Percentiles rank a stretch among this genome's conserved stretches.
Evolutionary conservation across 108 stramenopile genomes (phyloP).

Genomic region (Skeletonema grethae): DNA sequence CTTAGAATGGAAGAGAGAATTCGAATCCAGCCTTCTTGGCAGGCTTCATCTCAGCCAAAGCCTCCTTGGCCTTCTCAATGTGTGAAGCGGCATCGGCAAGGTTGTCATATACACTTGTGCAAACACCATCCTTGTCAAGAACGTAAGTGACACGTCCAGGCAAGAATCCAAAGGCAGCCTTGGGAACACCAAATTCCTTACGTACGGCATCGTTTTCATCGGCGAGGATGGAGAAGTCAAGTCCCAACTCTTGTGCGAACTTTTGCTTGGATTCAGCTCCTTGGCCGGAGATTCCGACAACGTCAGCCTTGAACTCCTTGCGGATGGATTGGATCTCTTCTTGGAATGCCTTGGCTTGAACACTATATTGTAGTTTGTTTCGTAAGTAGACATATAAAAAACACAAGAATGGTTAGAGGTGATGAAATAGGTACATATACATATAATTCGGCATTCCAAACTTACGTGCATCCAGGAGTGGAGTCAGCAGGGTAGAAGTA

Average conservation of each 20-base stretch:
- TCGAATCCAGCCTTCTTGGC: conserved; percentile 22
- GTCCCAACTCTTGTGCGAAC: conserved; percentile 74
- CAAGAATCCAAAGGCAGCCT: conserved; percentile 71
- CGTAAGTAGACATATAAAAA: neutral
- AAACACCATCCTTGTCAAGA: conserved; percentile 71
- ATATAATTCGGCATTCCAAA: neutral
- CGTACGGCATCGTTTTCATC: conserved; percentile 75
- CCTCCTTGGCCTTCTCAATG: conserved; percentile 68
- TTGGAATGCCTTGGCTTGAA: conserved; percentile 74
- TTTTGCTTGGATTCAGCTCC: conserved; percentile 76
- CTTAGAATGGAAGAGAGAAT: conserved; percentile 17
- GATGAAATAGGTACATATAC: neutral
- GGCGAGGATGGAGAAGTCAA: conserved; percentile 77
- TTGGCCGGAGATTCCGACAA: conserved; percentile 83
- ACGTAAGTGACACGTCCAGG: conserved; percentile 85
- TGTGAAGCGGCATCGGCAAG: conserved; percentile 75
- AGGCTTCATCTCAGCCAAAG: conserved; percentile 55
- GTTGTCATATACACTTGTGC: conserved; percentile 68
- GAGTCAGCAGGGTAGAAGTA: conserved; percentile 85
- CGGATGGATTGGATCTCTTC: conserved; percentile 67
- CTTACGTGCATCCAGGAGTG: conserved; percentile 76
- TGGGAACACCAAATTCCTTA: conserved; percentile 69
- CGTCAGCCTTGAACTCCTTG: conserved; percentile 75
- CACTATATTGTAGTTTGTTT: neutral
- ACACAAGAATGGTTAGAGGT: neutral